A percentile compares a stretch with the other conserved stretches of the same genome.
These are phyloP conservation scores for Ophiostoma populinum DNA, from an alignment of 2,329 filamentous ascomycete genomes.

Conservation along the genomic window DNA sequence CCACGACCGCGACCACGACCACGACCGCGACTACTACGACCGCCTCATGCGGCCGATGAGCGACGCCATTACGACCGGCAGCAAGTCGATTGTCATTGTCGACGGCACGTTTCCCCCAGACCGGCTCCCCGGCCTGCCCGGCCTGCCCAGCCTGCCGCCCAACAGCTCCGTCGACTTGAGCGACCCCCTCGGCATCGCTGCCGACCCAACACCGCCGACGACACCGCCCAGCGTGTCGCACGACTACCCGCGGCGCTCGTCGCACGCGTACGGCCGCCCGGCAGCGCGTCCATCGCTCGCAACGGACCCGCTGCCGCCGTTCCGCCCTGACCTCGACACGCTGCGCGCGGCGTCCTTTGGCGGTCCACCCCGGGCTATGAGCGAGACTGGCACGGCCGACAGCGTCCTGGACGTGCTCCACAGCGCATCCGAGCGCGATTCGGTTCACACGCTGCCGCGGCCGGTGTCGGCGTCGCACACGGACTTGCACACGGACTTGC, in stretches of 20 bases:
- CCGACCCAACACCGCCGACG: conserved; percentile 41
- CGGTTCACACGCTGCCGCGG: no score
- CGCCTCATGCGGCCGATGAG: conserved; percentile 24
- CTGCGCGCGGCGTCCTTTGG: conserved; percentile 13
- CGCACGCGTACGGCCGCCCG: conserved; percentile 34
- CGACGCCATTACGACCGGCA: conserved; percentile 56
- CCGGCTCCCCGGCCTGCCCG: no score
- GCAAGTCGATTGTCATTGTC: conserved; percentile 79
- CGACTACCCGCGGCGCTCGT: conserved; percentile 32
- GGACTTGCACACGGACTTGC: no score
- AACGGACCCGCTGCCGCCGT: conserved; percentile 26
- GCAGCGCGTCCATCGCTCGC: conserved; percentile 20
- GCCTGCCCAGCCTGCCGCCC: conserved; percentile 19
- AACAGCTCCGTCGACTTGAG: no score
- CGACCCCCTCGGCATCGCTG: conserved; percentile 26
- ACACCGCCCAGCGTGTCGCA: conserved; percentile 32
- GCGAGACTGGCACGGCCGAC: no score
- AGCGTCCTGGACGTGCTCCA: no score
- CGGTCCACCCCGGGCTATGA: background rate
- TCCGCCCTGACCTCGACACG: conserved; percentile 28
- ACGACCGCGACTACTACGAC: no score
- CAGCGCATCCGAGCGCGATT: no score
- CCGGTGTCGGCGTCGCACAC: no score
- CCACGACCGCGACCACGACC: no score
- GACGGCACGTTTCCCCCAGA: conserved; percentile 43